These are phyloP conservation scores for Cytospora paraplurivora DNA, from an alignment of 2,329 filamentous ascomycete genomes.

Conservation along the genomic window DNA sequence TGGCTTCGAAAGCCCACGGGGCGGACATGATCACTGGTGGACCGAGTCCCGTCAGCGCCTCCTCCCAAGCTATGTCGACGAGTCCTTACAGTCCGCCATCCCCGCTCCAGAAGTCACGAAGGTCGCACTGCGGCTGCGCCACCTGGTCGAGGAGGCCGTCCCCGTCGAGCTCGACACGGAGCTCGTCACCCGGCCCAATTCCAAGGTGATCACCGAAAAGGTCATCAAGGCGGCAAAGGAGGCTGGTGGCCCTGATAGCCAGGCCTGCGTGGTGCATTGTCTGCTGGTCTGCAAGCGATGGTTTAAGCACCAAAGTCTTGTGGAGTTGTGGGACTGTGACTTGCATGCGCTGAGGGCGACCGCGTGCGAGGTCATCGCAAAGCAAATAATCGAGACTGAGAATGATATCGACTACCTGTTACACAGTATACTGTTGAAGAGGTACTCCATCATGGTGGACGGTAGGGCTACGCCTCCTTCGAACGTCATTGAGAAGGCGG, in stretches of 20 bases:
- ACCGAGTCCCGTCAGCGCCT: slow-evolving; percentile 53
- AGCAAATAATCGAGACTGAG: slow-evolving; percentile 81
- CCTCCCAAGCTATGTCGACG: slow-evolving; percentile 63
- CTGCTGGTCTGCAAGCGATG: slow-evolving; percentile 71
- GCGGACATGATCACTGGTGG: slow-evolving; percentile 40
- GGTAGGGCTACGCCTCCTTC: slow-evolving; percentile 71
- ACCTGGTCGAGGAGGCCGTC: slow-evolving; percentile 85
- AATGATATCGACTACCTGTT: slow-evolving; percentile 78
- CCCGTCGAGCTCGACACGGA: slow-evolving; percentile 85
- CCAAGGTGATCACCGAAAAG: slow-evolving; percentile 76
- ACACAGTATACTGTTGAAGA: slow-evolving; percentile 79
- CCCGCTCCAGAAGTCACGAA: slow-evolving; percentile 82
- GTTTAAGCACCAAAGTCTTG: slow-evolving; percentile 76
- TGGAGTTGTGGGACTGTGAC: slow-evolving; percentile 91
- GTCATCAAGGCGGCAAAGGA: slow-evolving; percentile 81
- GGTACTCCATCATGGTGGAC: slow-evolving; percentile 80
- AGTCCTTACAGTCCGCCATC: slow-evolving; percentile 65
- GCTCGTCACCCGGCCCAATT: slow-evolving; percentile 77
- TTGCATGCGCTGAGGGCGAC: slow-evolving; percentile 76
- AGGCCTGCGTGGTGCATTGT: slow-evolving; percentile 80
- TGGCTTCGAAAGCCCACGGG: slow-evolving; percentile 40
- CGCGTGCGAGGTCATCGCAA: slow-evolving; percentile 91
- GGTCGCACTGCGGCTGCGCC: slow-evolving; percentile 84
- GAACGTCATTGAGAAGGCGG: slow-evolving; percentile 91
- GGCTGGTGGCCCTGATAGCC: slow-evolving; percentile 75